A percentile compares a stretch with the other conserved stretches of the same genome.
Conservation (phyloP, 108 stramenopile genomes). For the Poteriospumella lacustris region DNA sequence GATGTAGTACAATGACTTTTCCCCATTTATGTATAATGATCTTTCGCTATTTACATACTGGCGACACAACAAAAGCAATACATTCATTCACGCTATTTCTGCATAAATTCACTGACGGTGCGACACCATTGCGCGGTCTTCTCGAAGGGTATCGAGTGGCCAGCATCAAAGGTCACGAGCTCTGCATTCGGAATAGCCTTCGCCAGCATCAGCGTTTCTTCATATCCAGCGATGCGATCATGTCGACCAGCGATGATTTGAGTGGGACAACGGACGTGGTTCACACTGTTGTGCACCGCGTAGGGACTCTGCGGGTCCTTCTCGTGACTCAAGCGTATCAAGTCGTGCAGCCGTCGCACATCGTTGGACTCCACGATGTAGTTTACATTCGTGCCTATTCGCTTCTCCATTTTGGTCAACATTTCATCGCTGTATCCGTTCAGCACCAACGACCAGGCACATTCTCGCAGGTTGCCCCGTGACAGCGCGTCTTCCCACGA, state of each 20-base stretch:
- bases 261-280: neutral
- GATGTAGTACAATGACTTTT: no score
- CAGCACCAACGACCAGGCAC: neutral
- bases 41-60: no score
- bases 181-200: neutral
- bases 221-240: constrained; percentile 13
- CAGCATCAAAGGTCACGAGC: neutral
- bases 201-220: neutral
- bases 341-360: neutral
- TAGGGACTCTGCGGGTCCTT: neutral
- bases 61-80: neutral
- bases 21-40: no score
- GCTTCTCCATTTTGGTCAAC: neutral
- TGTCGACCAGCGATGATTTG: constrained; percentile 16
- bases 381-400: neutral
- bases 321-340: neutral
- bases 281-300: neutral
- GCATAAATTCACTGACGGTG: neutral
- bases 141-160: constrained; percentile 14
- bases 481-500: neutral
- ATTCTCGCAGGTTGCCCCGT: neutral
- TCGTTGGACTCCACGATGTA: neutral
- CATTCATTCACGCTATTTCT: neutral
- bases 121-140: neutral
- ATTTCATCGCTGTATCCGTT: constrained; percentile 2